A percentile compares a stretch with the other conserved stretches of the same genome.
Conservation (phyloP, 192 early-diverging fungal species). For the Geranomyces michiganensis region DNA sequence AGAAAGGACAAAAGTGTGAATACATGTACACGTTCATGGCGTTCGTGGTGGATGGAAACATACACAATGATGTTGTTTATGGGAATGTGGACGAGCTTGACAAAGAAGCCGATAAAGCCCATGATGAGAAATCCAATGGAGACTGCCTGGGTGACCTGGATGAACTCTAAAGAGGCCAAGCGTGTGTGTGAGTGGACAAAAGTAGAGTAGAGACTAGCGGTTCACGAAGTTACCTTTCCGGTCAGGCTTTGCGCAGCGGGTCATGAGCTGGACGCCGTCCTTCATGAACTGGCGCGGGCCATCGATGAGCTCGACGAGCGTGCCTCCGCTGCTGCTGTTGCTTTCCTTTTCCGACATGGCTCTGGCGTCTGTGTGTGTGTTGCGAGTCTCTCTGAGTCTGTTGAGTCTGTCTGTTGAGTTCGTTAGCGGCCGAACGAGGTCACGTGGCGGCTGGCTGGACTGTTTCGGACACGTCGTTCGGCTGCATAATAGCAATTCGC, state of each 20-base stretch:
- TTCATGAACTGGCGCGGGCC: slow-evolving; percentile 89
- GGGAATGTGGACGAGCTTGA: slow-evolving; percentile 99
- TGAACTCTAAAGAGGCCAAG: slow-evolving; percentile 78
- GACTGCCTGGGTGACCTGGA: slow-evolving; percentile 91
- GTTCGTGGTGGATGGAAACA: background rate
- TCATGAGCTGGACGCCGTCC: slow-evolving; percentile 89
- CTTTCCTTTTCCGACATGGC: background rate
- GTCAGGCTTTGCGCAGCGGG: slow-evolving; percentile 98
- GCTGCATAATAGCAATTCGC: no score
- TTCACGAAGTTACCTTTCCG: slow-evolving; percentile 65
- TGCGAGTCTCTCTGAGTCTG: no score
- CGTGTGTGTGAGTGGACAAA: background rate
- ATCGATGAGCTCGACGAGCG: slow-evolving; percentile 73
- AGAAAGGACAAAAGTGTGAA: no score
- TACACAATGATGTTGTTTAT: slow-evolving; percentile 99
- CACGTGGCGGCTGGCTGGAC: no score
- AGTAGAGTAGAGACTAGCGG: background rate
- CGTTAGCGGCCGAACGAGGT: no score
- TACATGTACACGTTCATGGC: no score
- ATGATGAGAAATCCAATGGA: slow-evolving; percentile 94
- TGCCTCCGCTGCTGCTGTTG: slow-evolving; percentile 31
- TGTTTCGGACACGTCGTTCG: no score
- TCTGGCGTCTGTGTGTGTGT: no score
- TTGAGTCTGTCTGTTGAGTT: no score
- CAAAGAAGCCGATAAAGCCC: slow-evolving; percentile 97